These are phyloP conservation scores for Trebouxia sp. DNA, from an alignment of 139 green algal species.

Conservation along the genomic window DNA sequence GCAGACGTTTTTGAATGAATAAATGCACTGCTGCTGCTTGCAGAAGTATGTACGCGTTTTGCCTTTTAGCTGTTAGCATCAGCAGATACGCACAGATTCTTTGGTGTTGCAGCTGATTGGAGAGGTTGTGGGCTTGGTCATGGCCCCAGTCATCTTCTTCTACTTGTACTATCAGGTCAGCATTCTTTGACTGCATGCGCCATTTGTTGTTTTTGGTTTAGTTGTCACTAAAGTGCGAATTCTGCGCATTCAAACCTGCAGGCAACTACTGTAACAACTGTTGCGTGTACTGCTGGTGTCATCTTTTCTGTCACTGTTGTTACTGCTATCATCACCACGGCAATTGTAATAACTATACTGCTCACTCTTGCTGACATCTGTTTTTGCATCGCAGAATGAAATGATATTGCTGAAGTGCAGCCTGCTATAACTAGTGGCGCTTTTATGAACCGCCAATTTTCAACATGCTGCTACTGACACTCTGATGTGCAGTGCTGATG, in stretches of 20 bases:
- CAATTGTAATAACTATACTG: too few species aligned
- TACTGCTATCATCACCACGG: too few species aligned
- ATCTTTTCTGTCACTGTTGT: too few species aligned
- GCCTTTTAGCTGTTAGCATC: neutral
- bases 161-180: constrained; percentile 39
- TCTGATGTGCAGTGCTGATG: neutral
- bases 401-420: too few species aligned
- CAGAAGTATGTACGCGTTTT: neutral
- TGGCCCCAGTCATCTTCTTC: constrained; percentile 48
- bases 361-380: too few species aligned
- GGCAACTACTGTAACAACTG: too few species aligned
- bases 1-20: too few species aligned
- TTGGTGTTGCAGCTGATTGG: constrained; percentile 41
- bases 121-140: constrained; percentile 34
- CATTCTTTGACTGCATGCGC: neutral
- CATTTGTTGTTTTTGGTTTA: neutral
- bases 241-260: neutral
- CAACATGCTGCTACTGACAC: neutral
- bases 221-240: too few species aligned
- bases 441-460: too few species aligned
- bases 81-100: too few species aligned
- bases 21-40: neutral
- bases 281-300: neutral
- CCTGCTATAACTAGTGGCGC: too few species aligned
- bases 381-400: too few species aligned